These are phyloP conservation scores for Stephanodiscus triporus DNA, from an alignment of 108 stramenopile species.

Conservation along the genomic window DNA sequence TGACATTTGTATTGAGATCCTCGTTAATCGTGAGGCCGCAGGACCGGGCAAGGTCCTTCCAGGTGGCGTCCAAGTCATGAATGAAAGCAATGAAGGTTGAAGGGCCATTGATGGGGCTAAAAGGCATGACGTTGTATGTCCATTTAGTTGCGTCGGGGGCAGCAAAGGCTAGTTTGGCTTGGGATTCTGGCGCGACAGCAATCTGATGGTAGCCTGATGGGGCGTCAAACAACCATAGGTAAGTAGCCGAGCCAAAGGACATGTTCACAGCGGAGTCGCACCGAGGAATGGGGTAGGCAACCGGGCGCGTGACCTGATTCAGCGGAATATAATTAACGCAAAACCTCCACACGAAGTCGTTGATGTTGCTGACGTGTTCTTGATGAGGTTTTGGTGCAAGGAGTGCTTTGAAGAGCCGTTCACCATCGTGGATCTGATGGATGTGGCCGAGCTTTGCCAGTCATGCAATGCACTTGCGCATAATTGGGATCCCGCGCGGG, in stretches of 20 bases:
- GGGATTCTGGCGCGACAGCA: neutral
- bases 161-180: neutral
- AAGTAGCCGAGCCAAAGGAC: neutral
- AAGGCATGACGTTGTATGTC: too few species aligned
- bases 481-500: too few species aligned
- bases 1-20: neutral
- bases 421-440: constrained; percentile 3
- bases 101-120: neutral
- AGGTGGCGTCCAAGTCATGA: neutral
- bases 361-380: neutral
- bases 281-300: neutral
- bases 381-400: too few species aligned
- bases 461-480: constrained; percentile 4
- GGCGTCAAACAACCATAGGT: neutral
- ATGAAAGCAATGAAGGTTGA: neutral
- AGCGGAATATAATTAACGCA: too few species aligned
- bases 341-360: neutral
- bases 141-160: too few species aligned
- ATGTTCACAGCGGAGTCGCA: too few species aligned
- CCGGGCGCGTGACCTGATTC: neutral
- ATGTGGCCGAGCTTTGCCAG: constrained; percentile 5
- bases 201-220: too few species aligned
- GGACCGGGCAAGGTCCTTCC: neutral
- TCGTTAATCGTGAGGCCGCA: neutral
- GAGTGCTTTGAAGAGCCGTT: constrained; percentile 19